Percentiles rank a stretch among this genome's conserved stretches.
These are phyloP conservation scores for Raffaelea ambrosiae DNA, from an alignment of 2,329 filamentous ascomycete genomes.

Conservation along the genomic window DNA sequence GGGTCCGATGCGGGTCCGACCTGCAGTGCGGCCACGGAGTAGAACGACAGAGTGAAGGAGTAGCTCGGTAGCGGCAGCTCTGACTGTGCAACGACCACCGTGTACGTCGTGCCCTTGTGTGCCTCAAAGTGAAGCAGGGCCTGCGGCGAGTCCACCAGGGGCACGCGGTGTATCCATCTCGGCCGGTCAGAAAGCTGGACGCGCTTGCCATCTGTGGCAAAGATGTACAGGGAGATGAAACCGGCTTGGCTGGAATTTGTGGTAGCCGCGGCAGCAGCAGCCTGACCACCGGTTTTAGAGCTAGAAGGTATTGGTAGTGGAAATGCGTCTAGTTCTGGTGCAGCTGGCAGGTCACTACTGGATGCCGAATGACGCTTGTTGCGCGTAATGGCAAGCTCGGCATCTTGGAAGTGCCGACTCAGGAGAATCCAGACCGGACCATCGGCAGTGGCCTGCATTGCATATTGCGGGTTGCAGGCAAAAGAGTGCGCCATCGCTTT, in stretches of 20 bases:
- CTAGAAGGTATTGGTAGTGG: too few species aligned
- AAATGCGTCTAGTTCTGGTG: constrained; percentile 2
- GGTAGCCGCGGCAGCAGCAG: background rate
- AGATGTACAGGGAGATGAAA: constrained; percentile 83
- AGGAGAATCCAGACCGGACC: constrained; percentile 76
- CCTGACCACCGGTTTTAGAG: too few species aligned
- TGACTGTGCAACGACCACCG: constrained; percentile 57
- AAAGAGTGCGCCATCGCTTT: constrained; percentile 44
- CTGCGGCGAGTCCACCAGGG: constrained; percentile 92
- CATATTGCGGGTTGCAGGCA: constrained; percentile 63
- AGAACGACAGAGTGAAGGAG: constrained; percentile 79
- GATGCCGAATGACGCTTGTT: constrained; percentile 17
- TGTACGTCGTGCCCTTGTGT: constrained; percentile 32
- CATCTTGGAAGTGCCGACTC: constrained; percentile 74
- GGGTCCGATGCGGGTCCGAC: constrained; percentile 53
- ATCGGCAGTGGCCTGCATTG: constrained; percentile 48
- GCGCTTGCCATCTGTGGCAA: constrained; percentile 55
- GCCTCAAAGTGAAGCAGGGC: constrained; percentile 70
- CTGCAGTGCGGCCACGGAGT: constrained; percentile 54
- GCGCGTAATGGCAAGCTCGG: constrained; percentile 49
- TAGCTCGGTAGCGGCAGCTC: constrained; percentile 65
- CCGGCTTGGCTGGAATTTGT: constrained; percentile 32
- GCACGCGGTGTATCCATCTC: constrained; percentile 57
- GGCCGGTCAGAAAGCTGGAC: constrained; percentile 60
- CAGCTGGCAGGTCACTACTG: background rate